Evolutionary conservation across 2,329 filamentous ascomycete species (phyloP), one percentile per base, ranked within the genome.

Genomic region (Reticulascus tulasneorum): DNA sequence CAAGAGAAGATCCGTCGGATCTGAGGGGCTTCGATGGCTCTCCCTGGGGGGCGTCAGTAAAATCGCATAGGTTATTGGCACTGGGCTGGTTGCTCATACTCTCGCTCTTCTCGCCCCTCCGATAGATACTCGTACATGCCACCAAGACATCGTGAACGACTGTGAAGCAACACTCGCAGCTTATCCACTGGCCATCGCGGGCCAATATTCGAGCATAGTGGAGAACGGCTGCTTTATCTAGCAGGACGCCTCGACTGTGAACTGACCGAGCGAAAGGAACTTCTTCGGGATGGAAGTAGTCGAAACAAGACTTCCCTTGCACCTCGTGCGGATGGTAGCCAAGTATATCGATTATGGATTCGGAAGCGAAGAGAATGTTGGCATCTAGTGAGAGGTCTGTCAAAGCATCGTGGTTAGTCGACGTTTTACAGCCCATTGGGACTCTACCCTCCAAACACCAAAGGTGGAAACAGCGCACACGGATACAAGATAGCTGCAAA

Each of bases 101-200:
- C 52, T 87, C 75, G 50, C 84, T 90, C 53, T 77, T 83, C 44
- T 73, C 71, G 17, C 81, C 80, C 35, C 72, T 68, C 34, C 73
- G 71, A 56, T 93, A 94, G 45, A 93, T 75, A 53, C 84, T 89
- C 10, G 82, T 91, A 54, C 85, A 89, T 25, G 86, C 86, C 31
- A 94, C 86, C 60, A 94, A 69, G 16, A 93, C 86, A 71, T 94
- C 84, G 58, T 94, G 85, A 27, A 94, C 88, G 26, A 94, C 73
- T 6, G 87, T 93, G 57, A 94, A 94, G 59, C 87, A 89, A 60
- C 86, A 93, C 62, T 94, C 88, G 62, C 86, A 93, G 44, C 77
- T 79, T 24, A 91, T 67, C 80, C 84, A 94, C 35, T 73, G 67
- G 12, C 84, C 85, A 51, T 82, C 67, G 29, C 73, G 79, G 37